These are phyloP conservation scores for Aspergillus hancockii DNA, from an alignment of 495 filamentous ascomycete genomes.

Conservation along the genomic window DNA sequence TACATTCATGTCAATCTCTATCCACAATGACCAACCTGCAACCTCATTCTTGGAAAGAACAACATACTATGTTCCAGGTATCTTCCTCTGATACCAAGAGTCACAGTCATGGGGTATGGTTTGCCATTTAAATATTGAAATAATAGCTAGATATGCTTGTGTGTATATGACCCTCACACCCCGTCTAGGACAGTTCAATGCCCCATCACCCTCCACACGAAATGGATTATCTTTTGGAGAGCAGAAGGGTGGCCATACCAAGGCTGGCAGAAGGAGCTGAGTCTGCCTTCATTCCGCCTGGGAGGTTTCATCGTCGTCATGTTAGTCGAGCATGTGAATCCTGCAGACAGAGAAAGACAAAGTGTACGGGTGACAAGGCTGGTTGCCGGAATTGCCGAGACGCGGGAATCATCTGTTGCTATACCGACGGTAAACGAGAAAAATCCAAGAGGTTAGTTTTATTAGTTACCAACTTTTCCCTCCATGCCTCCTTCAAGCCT, in stretches of 20 bases:
- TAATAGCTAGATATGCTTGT: neutral
- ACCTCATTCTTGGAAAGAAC: slow-evolving; percentile 32
- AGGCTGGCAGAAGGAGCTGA: slow-evolving; percentile 43
- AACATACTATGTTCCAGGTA: slow-evolving; percentile 33
- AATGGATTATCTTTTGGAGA: slow-evolving; percentile 16
- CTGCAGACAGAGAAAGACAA: slow-evolving; percentile 56
- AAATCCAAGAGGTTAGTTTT: slow-evolving; percentile 50
- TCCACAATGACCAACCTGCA: slow-evolving; percentile 30
- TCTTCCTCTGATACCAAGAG: slow-evolving; percentile 33
- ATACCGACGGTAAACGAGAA: slow-evolving; percentile 60
- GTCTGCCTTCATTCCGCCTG: slow-evolving; percentile 37
- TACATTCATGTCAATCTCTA: neutral
- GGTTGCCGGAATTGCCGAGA: slow-evolving; percentile 57
- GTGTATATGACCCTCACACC: neutral
- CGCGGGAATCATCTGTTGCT: slow-evolving; percentile 51
- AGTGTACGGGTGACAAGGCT: slow-evolving; percentile 57
- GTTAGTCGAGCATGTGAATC: slow-evolving; percentile 50
- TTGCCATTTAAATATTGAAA: neutral
- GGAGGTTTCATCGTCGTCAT: slow-evolving; percentile 43
- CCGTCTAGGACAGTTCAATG: slow-evolving; percentile 28
- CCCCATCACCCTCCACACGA: slow-evolving; percentile 22
- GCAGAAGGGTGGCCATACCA: slow-evolving; percentile 45
- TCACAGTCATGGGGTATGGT: slow-evolving; percentile 31
- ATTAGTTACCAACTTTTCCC: neutral
- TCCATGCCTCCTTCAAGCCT: neutral